phyloP scores from a whole-genome alignment of 768 basidiomycete genomes.

The Naganishia onofrii region DNA sequence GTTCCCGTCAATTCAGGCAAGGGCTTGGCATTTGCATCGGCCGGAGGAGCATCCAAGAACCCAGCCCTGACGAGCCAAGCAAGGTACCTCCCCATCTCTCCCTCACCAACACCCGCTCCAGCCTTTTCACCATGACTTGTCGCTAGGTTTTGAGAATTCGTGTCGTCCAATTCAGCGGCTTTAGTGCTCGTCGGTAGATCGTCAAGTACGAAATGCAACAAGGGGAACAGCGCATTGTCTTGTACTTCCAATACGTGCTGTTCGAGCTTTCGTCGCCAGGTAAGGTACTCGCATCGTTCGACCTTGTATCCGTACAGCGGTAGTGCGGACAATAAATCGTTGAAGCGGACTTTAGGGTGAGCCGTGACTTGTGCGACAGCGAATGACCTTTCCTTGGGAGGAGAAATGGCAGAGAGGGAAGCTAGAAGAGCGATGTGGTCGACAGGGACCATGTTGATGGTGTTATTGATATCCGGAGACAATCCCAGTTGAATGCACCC shows the following conservation, averaged over 20 bases:
- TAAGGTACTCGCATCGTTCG: constrained; percentile 76
- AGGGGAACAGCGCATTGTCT: constrained; percentile 94
- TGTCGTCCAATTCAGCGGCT: constrained; percentile 81
- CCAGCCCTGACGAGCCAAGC: constrained; percentile 84
- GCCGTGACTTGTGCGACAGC: constrained; percentile 70
- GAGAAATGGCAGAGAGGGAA: constrained; percentile 67
- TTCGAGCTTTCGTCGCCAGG: constrained; percentile 88
- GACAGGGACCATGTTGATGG: constrained; percentile 96
- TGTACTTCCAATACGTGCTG: constrained; percentile 90
- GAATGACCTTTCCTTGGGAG: constrained; percentile 39
- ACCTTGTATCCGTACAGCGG: constrained; percentile 75
- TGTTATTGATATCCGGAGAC: constrained; percentile 95
- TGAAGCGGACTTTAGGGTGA: constrained; percentile 81
- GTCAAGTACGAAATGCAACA: constrained; percentile 94
- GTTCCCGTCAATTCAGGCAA: constrained; percentile 48
- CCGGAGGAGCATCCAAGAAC: constrained; percentile 63
- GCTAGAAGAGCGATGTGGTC: constrained; percentile 88
- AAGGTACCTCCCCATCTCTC: constrained; percentile 79
- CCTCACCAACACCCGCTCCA: constrained; percentile 66
- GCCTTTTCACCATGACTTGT: constrained; percentile 53
- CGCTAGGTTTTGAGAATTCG: constrained; percentile 71
- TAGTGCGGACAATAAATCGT: constrained; percentile 73
- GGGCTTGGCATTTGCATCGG: constrained; percentile 38
- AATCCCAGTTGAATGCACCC: constrained; percentile 97
- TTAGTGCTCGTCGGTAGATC: constrained; percentile 96